phyloP scores from a whole-genome alignment of 768 basidiomycete species.

The Suillus subluteus region DNA sequence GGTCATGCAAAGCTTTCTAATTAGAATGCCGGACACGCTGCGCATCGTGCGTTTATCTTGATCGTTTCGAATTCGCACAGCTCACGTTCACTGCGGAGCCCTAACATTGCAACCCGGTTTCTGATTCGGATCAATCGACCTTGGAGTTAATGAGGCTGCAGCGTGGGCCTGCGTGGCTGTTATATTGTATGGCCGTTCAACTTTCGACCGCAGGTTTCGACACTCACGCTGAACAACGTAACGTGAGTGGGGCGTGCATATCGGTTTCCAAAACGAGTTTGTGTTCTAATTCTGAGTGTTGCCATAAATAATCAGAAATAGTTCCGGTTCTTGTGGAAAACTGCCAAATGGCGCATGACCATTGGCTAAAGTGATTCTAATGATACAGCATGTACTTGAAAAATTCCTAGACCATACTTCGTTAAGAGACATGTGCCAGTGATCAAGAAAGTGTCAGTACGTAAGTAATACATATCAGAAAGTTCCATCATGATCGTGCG shows the following conservation, averaged over 20 bases:
- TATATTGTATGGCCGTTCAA: too few species aligned
- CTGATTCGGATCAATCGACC: too few species aligned
- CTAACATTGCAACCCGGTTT: neutral
- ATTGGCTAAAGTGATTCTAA: neutral
- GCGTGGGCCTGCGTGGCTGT: too few species aligned
- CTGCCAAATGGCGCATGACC: neutral
- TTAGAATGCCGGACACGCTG: slow-evolving; percentile 1
- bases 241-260: too few species aligned
- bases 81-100: neutral
- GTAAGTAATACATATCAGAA: slow-evolving; percentile 4
- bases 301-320: too few species aligned
- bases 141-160: too few species aligned
- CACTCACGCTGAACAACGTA: too few species aligned
- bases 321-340: neutral
- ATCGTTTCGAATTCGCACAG: neutral
- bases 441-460: neutral
- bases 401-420: neutral
- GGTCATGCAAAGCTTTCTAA: neutral
- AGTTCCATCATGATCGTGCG: neutral
- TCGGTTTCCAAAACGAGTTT: too few species aligned
- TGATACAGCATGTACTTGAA: neutral
- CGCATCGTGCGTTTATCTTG: neutral
- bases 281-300: too few species aligned
- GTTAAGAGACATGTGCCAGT: neutral
- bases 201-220: too few species aligned